Base-by-base conservation (phyloP, 2,329 filamentous ascomycete species). In the Metarhizium humberi region DNA sequence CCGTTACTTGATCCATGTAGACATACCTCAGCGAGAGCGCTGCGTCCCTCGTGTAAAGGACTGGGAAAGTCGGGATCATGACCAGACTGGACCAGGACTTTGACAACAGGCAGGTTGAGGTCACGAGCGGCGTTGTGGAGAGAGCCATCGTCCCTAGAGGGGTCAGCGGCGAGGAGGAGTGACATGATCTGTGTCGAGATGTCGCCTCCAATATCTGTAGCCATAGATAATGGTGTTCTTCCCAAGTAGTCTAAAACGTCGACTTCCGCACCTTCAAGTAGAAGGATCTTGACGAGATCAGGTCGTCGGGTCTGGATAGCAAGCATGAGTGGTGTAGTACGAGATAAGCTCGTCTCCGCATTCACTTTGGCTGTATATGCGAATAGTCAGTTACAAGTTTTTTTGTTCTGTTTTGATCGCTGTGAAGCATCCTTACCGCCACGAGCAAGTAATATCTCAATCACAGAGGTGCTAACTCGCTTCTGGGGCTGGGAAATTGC, bases 51-150 rank as follows among this genome's bases (percentile, higher is more conserved):
- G 60, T 87, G 83, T 1, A 83, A 69, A 3, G 79, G 75, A 53
- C 80, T 86, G 0, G 84, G 84, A 55, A 85, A 87, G 62, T 87
- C 84, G 0, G 81, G 75, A 16, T 85, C 79, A 57, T 87, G 84
- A 2, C 78, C 80, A 58, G 79, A 71, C 49, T 83, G 72, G 5
- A 86, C 68, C 2, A 88, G 71, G 2, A 82, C 71, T 51, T 75
- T 73, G 58, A 85, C 78, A 1, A 78, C 78, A 13, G 77, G 68
- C 0, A 84, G 59, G 59, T 86, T 81, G 20, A 87, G 72, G 50
- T 79, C 76, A 13, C 80, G 73, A 0, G 84, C 79, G 3, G 84
- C 81, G 57, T 86, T 84, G 61, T 88, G 85, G 3, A 88, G 71
- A 1, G 82, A 86, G 0, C 84, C 84, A 57, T 88, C 85, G 56